Base-by-base conservation (phyloP, 2,329 filamentous ascomycete species). In the Colletotrichum spaethianum region DNA sequence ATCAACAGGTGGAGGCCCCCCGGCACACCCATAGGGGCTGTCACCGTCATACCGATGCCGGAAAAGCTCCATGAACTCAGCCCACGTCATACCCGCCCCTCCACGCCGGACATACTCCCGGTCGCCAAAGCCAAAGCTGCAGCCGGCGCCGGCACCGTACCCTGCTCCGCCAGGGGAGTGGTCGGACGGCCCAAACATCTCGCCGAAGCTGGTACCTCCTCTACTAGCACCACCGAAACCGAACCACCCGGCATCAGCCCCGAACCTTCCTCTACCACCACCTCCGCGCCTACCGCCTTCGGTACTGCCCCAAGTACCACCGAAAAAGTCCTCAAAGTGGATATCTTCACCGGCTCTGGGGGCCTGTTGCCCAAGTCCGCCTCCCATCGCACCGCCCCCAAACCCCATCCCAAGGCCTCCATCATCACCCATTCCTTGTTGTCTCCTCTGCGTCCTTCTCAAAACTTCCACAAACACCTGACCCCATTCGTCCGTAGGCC, bases 81-180 rank as follows among this genome's bases (percentile, higher is more conserved):
- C 64, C 64, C 57, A 33, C 9, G 68, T 63, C 63, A 71, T 57
- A 11, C 57, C 68, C 3, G 42, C 63, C 26, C 56, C 50, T 16
- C 56, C 63, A 1, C 48, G 63, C 18, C 33, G 63, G 12, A 31
- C 33, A 33, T 36, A 16, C 42, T 18, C 40, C 31, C 7, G 16
- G 3, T 9, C 23, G 11, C 42, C 42, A 7, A 60, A 31, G 2
- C 52, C 18, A n/a, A 50, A 50, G 12, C 8, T 4, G 20, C 20
- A 4, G 12, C 23, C 23, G 14, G 44, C 12, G 7, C 38, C 8
- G 26, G 14, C 6, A 2, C 28, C 50, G 50, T 65, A 28, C 18
- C 40, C 26, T 20, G 23, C 44, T 11, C 63, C 44, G 5, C 52
- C 44, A 5, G n/a, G 4, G 33, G 42, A n/a, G 18, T 8, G n/a